Base-by-base conservation (phyloP, 2,329 filamentous ascomycete species). In the Pezizomycotina sp. region DNA sequence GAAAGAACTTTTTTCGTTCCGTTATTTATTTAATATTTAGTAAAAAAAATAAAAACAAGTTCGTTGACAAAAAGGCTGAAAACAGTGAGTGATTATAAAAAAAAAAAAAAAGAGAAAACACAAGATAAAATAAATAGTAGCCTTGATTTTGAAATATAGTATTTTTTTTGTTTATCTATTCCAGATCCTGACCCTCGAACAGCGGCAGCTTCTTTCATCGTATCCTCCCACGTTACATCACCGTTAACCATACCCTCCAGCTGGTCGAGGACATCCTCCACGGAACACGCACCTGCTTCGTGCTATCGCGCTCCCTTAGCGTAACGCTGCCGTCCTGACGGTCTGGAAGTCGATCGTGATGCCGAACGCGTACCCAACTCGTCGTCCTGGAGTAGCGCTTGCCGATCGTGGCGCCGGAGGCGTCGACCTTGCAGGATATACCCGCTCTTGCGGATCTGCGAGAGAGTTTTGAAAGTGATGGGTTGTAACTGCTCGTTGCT, bases 321-420 rank as follows among this genome's bases (percentile, higher is more conserved):
- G 86, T 95, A 54, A 91, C 71, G 5, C 77, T 78, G 55, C 71
- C 71, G 57, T 93, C 83, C 60, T 92, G 49, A 92, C 64, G 30
- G 81, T 91, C 65, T 95, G 81, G 69, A 93, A 95, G 59, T 95
- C 86, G 42, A 95, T 71, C 0, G 86, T 95, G 58, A 95, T 75
- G 55, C 83, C 86, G 47, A 93, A 75, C 5, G 86, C 27, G 89
- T 95, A 53, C 86, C 89, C 41, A 93, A 70, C 62, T 95, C 86
- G 58, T 95, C 86, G 57, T 93, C 52, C 89, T 75, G 55, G 78
- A 74, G 60, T 92, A 95, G 35, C 86, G 77, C 67, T 92, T 92
- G 56, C 86, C 86, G 51, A 95, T 95, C 46, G 75, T 83, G 44
- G 84, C 83, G 18, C 77, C 81, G 9, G 81, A 91, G 58, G 89